Evolutionary conservation across 2,329 filamentous ascomycete genomes (phyloP), one percentile per base, ranked within the genome.

Genomic region (Colletotrichum lini): DNA sequence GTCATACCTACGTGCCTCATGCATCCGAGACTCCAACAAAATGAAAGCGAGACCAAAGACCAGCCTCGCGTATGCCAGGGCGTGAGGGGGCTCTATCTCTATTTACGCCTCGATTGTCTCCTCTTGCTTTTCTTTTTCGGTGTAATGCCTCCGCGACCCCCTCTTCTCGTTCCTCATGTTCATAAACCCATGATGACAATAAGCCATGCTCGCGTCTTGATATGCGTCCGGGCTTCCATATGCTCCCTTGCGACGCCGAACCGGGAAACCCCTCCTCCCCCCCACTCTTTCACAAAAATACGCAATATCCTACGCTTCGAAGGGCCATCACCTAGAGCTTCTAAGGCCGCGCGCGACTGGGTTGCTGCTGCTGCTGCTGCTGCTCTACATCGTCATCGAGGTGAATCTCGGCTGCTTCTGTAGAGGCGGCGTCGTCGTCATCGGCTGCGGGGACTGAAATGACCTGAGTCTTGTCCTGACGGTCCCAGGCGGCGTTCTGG

Each of bases 391-490:
- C 81, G 57, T 83, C 83, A 50, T 84, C 84, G 23, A 87, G 75
- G 71, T 86, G 84, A 54, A 87, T 88, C 76, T 88, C 86, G 9
- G 85, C 79, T 8, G 86, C 85, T 50, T 85, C 84, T 42, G 85
- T 84, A 15, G 83, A 85, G 61, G 78, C 78, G 38, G 75, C 76
- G 35, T 83, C 82, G 35, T 83, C 82, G 30, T 76, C 79, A 18
- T 78, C 79, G 38, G 75, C 78, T 5, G 79, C 75, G 23, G 82
- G 79, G 58, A 87, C 81, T 21, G 82, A 81, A 63, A 86, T 79
- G 23, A 86, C 77, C 12, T 77, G 49, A 21, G 60, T 75, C 23
- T 78, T 78, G 67, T 76, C 76, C 50, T 81, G 79, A 38, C 73
- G 73, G 35, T 80, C 77, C 82, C 82, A 84, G 5, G 79, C 73